These are phyloP conservation scores for Arthrobotrys pseudoclavata DNA, from an alignment of 2,329 filamentous ascomycete species.

Conservation along the genomic window DNA sequence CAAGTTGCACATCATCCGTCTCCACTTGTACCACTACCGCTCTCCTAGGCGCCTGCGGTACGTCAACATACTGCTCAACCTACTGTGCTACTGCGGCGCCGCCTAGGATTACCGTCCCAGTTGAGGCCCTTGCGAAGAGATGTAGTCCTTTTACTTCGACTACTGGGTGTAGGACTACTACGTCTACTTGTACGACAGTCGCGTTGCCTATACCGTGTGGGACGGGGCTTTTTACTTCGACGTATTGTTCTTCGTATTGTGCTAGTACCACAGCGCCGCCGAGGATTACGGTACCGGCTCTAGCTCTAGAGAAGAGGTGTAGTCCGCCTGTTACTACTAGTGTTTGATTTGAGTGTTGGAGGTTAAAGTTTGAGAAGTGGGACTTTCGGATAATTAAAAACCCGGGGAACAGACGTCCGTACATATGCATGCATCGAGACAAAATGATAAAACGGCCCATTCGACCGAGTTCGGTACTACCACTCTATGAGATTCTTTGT, in stretches of 20 bases:
- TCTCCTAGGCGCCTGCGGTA: not conserved
- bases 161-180: constrained; percentile 2
- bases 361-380: not conserved
- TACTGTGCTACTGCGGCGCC: constrained; percentile 1
- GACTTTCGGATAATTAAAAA: too few species aligned
- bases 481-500: too few species aligned
- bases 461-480: too few species aligned
- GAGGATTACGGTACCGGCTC: constrained; percentile 8
- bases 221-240: not conserved
- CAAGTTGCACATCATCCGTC: not conserved
- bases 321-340: not conserved
- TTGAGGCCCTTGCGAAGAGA: not conserved
- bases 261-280: not conserved
- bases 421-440: too few species aligned
- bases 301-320: not conserved
- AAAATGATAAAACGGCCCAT: too few species aligned
- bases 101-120: constrained; percentile 1
- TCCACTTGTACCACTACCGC: not conserved
- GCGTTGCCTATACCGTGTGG: constrained; percentile 21
- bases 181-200: constrained; percentile 6
- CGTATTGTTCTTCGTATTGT: constrained; percentile 21
- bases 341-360: not conserved
- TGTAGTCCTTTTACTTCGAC: not conserved
- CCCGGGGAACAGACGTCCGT: too few species aligned
- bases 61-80: not conserved